These are phyloP conservation scores for Cordyceps cateniannulata DNA, from an alignment of 2,329 filamentous ascomycete species.

Conservation along the genomic window DNA sequence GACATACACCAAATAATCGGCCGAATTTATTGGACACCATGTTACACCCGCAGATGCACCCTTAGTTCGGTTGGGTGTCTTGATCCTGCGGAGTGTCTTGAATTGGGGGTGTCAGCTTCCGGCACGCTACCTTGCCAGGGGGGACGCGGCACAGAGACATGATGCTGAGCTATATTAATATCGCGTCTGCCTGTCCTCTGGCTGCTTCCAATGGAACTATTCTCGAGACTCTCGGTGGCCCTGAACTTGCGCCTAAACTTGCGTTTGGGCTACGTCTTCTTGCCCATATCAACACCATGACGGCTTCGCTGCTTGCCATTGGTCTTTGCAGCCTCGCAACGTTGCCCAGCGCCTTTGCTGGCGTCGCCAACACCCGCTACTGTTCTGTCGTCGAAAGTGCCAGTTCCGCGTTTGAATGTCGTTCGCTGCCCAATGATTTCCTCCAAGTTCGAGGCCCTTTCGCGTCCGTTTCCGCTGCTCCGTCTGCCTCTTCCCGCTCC, in stretches of 20 bases:
- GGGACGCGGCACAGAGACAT: background rate
- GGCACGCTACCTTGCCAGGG: background rate
- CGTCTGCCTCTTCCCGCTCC: background rate
- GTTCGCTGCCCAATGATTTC: background rate
- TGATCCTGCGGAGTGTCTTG: background rate
- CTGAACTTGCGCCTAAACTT: background rate
- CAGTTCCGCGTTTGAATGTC: background rate
- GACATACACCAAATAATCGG: background rate
- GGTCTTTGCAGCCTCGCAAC: constrained; percentile 6
- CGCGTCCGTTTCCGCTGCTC: background rate
- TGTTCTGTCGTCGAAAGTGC: background rate
- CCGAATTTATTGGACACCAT: background rate
- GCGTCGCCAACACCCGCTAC: background rate
- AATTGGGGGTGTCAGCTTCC: background rate
- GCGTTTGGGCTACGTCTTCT: background rate
- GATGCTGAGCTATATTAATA: constrained; percentile 6
- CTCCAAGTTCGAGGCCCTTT: background rate
- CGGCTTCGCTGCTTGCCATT: background rate
- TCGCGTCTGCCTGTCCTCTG: background rate
- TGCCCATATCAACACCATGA: constrained; percentile 5
- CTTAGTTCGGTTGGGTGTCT: background rate
- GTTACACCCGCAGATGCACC: background rate
- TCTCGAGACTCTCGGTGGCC: background rate
- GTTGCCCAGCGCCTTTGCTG: background rate
- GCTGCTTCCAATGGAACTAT: background rate